Conservation (phyloP, 129 eudicot species). For the Centrapalus pauciflorus region DNA sequence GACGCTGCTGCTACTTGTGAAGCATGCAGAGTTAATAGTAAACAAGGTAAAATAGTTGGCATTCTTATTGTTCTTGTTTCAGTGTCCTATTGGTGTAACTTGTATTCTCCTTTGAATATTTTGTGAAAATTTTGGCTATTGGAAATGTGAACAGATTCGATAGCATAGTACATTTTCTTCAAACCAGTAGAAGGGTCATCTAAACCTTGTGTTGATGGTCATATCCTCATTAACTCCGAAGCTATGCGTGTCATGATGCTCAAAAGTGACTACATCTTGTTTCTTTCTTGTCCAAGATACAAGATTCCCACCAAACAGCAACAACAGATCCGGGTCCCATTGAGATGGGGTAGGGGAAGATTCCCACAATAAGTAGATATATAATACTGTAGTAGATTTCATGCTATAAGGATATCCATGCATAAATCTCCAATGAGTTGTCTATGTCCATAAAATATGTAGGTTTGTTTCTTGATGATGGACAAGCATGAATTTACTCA, state of each 20-base stretch:
- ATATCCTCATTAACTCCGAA: neutral
- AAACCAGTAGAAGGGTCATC: neutral
- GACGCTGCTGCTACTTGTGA: conserved; percentile 83
- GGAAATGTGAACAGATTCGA: neutral
- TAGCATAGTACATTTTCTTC: neutral
- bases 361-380: too few relatives aligned
- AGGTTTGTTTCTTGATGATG: neutral
- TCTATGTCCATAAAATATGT: neutral
- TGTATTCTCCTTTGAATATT: neutral
- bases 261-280: neutral
- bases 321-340: too few relatives aligned
- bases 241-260: neutral
- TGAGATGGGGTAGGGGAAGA: too few relatives aligned
- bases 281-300: neutral
- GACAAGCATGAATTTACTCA: neutral
- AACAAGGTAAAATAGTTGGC: conserved; percentile 62
- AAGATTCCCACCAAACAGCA: neutral
- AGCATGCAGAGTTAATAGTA: conserved; percentile 93
- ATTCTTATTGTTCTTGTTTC: neutral
- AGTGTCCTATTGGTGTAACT: neutral
- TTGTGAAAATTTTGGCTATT: neutral
- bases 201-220: neutral
- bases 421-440: neutral
- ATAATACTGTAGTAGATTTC: neutral
- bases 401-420: neutral